Evolutionary conservation across 2,329 filamentous ascomycete genomes (phyloP), one percentile per base, ranked within the genome.

Genomic region (Ustulina deusta): DNA sequence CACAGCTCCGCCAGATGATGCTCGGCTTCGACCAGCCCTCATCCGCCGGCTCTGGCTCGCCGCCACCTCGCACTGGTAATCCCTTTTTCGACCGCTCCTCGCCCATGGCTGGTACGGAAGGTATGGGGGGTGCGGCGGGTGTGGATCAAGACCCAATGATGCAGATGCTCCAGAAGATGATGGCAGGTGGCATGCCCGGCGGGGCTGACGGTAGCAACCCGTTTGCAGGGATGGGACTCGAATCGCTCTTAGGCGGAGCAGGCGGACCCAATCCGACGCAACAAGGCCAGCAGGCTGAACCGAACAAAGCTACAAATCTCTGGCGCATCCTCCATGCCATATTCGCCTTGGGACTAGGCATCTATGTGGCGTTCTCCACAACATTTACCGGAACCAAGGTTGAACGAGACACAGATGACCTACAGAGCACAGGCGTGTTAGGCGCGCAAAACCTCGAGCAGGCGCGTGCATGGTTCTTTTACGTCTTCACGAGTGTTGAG

Each of bases 401-500:
- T 6, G 86, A 89, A 74, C 87, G 92, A 34, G 84, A 88, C 62
- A 69, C 74, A 25, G 76, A 79, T 7, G 75, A 74, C 1, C 79
- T 82, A 34, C 77, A 79, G 17, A 79, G 80, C 55, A 73, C 74
- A 78, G 40, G 81, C 20, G n/a, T 66, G 46, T 34, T 70, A 34
- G 63, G 68, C 22, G 69, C 68, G 42, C 62, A 74, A 65, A 69
- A 76, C 63, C 72, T 81, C 61, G 78, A 78, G 59, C 76, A 77
- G 63, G 76, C 79, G 38, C 77, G 83, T 46, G 82, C 82, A 52
- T 84, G 85, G 69, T 90, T 94, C 79, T 94, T 95, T 79, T 93
- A 90, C 83, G 85, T 92, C n/a, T 96, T 95, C 77, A 90, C 91
- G 6, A 93, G 92, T 0, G 90, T 88, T 36, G 92, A 96, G 81